Conservation (phyloP, 345 rosid genomes). For the Salix brachista region DNA sequence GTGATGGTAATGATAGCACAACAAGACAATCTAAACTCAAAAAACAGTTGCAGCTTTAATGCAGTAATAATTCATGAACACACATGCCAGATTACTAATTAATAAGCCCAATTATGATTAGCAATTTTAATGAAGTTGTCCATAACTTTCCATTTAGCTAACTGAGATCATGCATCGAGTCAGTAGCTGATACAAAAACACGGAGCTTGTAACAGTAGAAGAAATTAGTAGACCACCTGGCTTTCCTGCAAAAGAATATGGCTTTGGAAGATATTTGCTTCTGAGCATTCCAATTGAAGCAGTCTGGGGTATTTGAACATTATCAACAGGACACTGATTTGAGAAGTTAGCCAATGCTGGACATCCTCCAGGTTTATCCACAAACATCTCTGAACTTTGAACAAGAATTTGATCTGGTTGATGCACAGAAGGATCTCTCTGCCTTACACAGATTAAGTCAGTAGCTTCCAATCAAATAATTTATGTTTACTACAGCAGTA, state of each 20-base stretch:
- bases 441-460: slow-evolving; percentile 12
- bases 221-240: slow-evolving; percentile 32
- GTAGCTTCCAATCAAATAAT: background rate
- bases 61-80: background rate
- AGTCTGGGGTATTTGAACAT: slow-evolving; percentile 24
- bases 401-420: slow-evolving; percentile 29
- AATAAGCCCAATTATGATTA: background rate
- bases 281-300: slow-evolving; percentile 29
- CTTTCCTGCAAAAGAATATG: slow-evolving; percentile 37
- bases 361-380: slow-evolving; percentile 25
- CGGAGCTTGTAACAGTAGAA: background rate
- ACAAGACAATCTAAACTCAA: background rate
- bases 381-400: slow-evolving; percentile 30
- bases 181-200: background rate
- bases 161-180: background rate
- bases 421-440: slow-evolving; percentile 21
- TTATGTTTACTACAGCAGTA: background rate
- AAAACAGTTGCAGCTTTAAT: background rate
- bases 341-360: slow-evolving; percentile 26
- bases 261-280: slow-evolving; percentile 33
- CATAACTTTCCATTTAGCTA: background rate
- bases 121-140: background rate
- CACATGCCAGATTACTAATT: background rate
- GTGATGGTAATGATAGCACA: background rate
- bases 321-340: slow-evolving; percentile 32